phyloP scores from a whole-genome alignment of 2,329 filamentous ascomycete species.

The Leptodontidium sp. region DNA sequence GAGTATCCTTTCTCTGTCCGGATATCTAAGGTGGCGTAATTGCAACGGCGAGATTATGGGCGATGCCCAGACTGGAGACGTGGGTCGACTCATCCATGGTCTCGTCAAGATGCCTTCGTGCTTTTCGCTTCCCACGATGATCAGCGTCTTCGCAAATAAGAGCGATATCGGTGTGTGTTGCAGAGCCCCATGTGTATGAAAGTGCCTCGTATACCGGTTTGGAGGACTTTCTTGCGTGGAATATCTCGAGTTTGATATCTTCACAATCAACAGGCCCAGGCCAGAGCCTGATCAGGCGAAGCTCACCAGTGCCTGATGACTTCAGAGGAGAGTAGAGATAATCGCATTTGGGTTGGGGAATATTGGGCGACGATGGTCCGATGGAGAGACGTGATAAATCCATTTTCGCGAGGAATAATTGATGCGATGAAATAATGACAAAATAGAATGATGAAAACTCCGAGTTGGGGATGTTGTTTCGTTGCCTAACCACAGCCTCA shows the following conservation, averaged over 20 bases:
- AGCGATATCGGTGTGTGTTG: not conserved
- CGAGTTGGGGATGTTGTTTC: no score
- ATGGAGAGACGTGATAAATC: not conserved
- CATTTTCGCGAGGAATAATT: no score
- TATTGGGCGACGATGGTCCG: not conserved
- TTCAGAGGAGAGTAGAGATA: slow-evolving; percentile 16
- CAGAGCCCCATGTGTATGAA: slow-evolving; percentile 29
- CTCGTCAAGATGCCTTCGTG: not conserved
- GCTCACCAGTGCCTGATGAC: slow-evolving; percentile 1
- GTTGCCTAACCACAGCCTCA: slow-evolving; percentile 11
- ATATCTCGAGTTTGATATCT: slow-evolving; percentile 20
- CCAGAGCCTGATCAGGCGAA: slow-evolving; percentile 27
- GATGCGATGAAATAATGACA: no score
- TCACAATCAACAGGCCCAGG: slow-evolving; percentile 9
- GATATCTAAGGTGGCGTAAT: slow-evolving; percentile 47
- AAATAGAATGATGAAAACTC: no score
- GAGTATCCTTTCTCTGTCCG: slow-evolving; percentile 47
- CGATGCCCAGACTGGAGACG: slow-evolving; percentile 17
- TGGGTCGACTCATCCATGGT: not conserved
- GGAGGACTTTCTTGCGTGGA: slow-evolving; percentile 11
- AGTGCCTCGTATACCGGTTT: slow-evolving; percentile 28
- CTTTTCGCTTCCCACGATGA: not conserved
- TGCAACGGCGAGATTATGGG: slow-evolving; percentile 27
- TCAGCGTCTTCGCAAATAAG: not conserved
- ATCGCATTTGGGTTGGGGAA: not conserved